Evolutionary conservation across 2,329 filamentous ascomycete genomes (phyloP), one percentile per base, ranked within the genome.

Genomic region (Sordariomycetes sp.): DNA sequence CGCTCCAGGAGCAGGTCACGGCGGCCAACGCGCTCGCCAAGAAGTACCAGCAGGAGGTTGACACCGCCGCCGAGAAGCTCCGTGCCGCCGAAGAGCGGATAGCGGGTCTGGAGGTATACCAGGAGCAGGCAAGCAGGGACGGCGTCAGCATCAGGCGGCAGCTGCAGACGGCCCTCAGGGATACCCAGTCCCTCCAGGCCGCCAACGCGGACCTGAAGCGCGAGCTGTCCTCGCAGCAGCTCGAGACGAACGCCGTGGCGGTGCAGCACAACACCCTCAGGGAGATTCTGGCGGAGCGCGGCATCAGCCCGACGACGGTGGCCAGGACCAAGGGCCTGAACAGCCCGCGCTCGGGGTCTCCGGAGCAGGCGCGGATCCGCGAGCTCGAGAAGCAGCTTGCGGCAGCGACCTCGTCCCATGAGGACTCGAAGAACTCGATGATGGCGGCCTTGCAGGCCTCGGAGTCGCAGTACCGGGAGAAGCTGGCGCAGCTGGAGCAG

Each of bases 51-150:
- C 79, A 86, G 60, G 91, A 95, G 59, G 92, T 91, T 1, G 90
- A 99, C 68, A 74, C 78, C 28, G 90, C 91, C 2, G 87, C 90
- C 0, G 90, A 96, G 66, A 95, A 91, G 68, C 77, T 99, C 56
- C 87, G 94, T 56, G 87, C 87, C 59, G 94, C 94, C 3, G 95
- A 99, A 71, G 95, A 97, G 73, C 85, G 94, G 50, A 97, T 99
- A 68, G 95, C 94, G 5, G 94, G 94, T 7, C 79, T 99, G 3
- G 94, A 99, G 69, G 89, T 90, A 32, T 97, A 97, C 69, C 94
- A 99, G 71, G 94, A 99, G 67, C 94, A 99, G 71, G 87, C 91
- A 3, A 97, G 91, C 70, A 83, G 94, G 52, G 95, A 99, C 70
- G 90, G 90, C 54, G 84, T 99, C 57, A 83, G 85, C 39, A 90